Evolutionary conservation across 805 yeast species (phyloP), one percentile per base, ranked within the genome.

Genomic region (Sungouiozyma ichnusensis): DNA sequence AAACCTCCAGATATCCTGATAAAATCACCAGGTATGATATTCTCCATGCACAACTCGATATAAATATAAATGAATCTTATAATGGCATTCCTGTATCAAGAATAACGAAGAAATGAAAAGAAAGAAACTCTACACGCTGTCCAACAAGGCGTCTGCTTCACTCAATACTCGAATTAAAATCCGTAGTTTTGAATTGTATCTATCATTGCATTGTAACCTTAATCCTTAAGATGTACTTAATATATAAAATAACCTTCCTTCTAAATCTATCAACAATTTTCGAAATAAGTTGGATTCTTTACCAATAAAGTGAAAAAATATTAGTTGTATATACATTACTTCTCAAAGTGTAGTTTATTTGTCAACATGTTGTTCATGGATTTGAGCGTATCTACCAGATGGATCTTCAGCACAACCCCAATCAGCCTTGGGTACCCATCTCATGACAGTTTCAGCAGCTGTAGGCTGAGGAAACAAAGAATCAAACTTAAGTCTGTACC

Each of bases 381-480:
- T 78, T 71, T 84, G 77, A 53, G 95, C 97, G 62, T 73, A 90
- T 72, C 99, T 85, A 52, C 99, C 99, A 43, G 95, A 84, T 42
- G 99, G 99, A 68, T 92, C 99, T 57, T 81, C 95, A 60, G 88
- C 87, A 71, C 98, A 92, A 53, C 99, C 99, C 99, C 99, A 92
- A 67, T 92, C 98, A 49, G 97, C 97, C 76, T 92, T 92, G 64
- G 99, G 99, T 67, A 92, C 69, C 99, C 99, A 92, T 76, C 98
- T 83, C 97, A 85, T 87, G 46, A 92, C 99, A 16, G 98, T 92
- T 34, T 79, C 70, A 45, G 95, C 97, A 50, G 94, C 98, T 51
- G 96, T 92, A 66, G 79, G 73, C 56, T 81, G 79, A 47, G 88
- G 84, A 83, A 87, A 92, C 56, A 85, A 68, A 58, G 84, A 94